Evolutionary conservation across 352 stramenopile species (phyloP).

Genomic region (Pythium volutum): DNA sequence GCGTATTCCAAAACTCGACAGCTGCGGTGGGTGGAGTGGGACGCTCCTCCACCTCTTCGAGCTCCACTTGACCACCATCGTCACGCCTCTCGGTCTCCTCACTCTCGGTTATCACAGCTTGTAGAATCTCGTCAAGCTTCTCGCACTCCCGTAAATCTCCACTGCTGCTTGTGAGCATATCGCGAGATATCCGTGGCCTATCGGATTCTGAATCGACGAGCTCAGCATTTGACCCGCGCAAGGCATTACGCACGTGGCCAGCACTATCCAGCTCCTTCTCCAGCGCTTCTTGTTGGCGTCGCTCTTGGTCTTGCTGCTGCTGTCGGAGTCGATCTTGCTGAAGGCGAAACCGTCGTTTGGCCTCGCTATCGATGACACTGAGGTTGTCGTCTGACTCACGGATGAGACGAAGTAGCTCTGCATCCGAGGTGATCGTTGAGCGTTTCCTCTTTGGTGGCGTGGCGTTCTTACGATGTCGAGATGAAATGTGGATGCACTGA

Average conservation of each 20-base stretch:
- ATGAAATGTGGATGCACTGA: background rate
- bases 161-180: background rate
- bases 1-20: constrained; percentile 22
- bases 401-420: constrained; percentile 42
- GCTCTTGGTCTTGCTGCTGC: constrained; percentile 17
- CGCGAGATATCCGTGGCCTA: background rate
- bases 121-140: constrained; percentile 49
- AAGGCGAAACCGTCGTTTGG: constrained; percentile 42
- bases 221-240: background rate
- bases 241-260: background rate
- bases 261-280: background rate
- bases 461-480: background rate
- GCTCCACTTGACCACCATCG: too few species aligned
- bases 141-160: constrained; percentile 9
- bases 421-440: background rate
- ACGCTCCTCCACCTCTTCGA: background rate
- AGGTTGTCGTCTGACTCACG: constrained; percentile 67
- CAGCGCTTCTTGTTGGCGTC: constrained; percentile 5
- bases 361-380: constrained; percentile 58
- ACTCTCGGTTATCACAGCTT: constrained; percentile 30
- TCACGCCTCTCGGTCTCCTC: background rate
- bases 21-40: background rate
- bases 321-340: constrained; percentile 34
- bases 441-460: background rate
- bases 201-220: background rate